Base-by-base conservation (phyloP, 140 eudicot species). In the Bidens hawaiensis region DNA sequence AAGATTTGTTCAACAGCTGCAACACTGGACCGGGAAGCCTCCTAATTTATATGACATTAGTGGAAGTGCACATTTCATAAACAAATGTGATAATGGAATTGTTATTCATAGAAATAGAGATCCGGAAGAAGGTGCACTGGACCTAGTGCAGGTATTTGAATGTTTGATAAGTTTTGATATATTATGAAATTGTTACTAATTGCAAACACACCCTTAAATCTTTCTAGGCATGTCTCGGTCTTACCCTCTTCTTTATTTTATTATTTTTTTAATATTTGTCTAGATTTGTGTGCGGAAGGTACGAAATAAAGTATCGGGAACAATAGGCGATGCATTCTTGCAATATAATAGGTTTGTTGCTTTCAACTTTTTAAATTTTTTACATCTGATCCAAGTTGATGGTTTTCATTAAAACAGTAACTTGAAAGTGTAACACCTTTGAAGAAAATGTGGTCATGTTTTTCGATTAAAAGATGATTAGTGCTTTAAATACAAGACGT, bases 31-130 rank as follows among this genome's bases (percentile, higher is more conserved):
- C n/a, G 96, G 99, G 15, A 63, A 63, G 10, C 81, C 99, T 38
- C 99, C 99, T 8, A 88, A 83, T 75, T 52, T 93, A 53, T 93
- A 93, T 28, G 99, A 93, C 68, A 93, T 93, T 33, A 93, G 99
- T 65, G 99, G 99, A 63, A 93, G 99, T 77, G 99, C 99, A 42
- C 99, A 93, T 56, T 93, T 93, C 16, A 93, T 93, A 58, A 93
- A 93, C 81, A 93, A 93, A 70, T 93, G 99, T 62, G 99, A 93
- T 67, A 88, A 88, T 65, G 99, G 99, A 62, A 83, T 93, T 64
- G 95, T 93, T 49, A 74, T 93, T 73, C 99, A 93, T 62, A 87
- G 99, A 41, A 93, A 93, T 63, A 73, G 99, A 79, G 95, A 93
- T 71, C 95, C 85, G 13, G 81, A 78, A 17, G 75, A 76, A 31